Conservation (phyloP, 768 basidiomycete species). For the Galerina sulciceps region DNA sequence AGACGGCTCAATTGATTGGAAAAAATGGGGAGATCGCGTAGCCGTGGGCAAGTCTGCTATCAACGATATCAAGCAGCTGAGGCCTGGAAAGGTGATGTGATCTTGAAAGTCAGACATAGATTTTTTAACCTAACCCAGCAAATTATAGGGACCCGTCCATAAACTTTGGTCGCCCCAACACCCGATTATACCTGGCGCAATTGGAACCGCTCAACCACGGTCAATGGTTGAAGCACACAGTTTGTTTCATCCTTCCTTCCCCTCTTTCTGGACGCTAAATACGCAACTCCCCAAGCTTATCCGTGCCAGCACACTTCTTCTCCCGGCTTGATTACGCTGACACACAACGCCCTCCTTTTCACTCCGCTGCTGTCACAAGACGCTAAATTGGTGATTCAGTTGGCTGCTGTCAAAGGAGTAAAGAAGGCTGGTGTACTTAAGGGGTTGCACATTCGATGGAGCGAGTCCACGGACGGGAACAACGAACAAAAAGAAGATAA, state of each 20-base stretch:
- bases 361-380: slow-evolving; percentile 52
- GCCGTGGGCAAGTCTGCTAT: slow-evolving; percentile 49
- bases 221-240: slow-evolving; percentile 34
- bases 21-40: slow-evolving; percentile 56
- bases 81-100: slow-evolving; percentile 39
- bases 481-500: slow-evolving; percentile 49
- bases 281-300: slow-evolving; percentile 46
- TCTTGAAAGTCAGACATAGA: background rate
- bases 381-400: slow-evolving; percentile 49
- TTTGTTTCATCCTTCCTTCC: slow-evolving; percentile 22
- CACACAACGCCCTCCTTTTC: slow-evolving; percentile 51
- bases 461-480: slow-evolving; percentile 29
- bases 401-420: slow-evolving; percentile 53
- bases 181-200: slow-evolving; percentile 19
- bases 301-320: slow-evolving; percentile 58
- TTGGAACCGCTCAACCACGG: slow-evolving; percentile 24
- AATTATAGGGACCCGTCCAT: slow-evolving; percentile 19
- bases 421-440: slow-evolving; percentile 60
- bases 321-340: slow-evolving; percentile 66
- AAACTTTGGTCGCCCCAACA: slow-evolving; percentile 24
- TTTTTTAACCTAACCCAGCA: background rate
- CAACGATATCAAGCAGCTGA: slow-evolving; percentile 43
- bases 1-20: slow-evolving; percentile 46
- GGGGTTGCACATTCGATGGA: slow-evolving; percentile 56
- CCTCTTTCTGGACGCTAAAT: background rate